A percentile compares a stretch with the other conserved stretches of the same genome.
These are phyloP conservation scores for Fragilariopsis cylindrus DNA, from an alignment of 108 stramenopile species.

Conservation along the genomic window DNA sequence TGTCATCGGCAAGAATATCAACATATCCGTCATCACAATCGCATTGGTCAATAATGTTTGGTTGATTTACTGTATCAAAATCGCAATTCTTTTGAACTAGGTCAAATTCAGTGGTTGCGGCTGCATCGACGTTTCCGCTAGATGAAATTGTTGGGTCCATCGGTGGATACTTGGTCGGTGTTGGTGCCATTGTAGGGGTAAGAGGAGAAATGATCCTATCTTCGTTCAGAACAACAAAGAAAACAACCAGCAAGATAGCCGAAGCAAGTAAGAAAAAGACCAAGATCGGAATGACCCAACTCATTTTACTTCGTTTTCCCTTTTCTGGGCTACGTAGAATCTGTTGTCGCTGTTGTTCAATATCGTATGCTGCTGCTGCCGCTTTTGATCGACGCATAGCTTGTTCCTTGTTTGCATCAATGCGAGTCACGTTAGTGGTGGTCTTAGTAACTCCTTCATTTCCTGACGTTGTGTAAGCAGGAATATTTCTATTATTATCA, in stretches of 20 bases:
- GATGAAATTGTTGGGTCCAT: slow-evolving; percentile 26
- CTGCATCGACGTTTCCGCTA: slow-evolving; percentile 16
- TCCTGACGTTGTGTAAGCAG: not conserved
- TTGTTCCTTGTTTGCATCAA: not conserved
- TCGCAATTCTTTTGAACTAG: slow-evolving; percentile 22
- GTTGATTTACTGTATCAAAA: slow-evolving; percentile 22
- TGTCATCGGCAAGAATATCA: slow-evolving; percentile 26
- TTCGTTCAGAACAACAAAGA: slow-evolving; percentile 28
- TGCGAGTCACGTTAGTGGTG: not conserved
- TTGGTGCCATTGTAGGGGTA: slow-evolving; percentile 18
- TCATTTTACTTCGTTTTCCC: slow-evolving; percentile 22
- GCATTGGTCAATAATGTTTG: slow-evolving; percentile 44
- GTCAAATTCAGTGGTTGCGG: slow-evolving; percentile 28
- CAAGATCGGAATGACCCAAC: slow-evolving; percentile 17
- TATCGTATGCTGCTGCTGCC: slow-evolving; percentile 8
- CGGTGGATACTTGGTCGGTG: slow-evolving; percentile 15
- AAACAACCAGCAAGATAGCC: slow-evolving; percentile 21
- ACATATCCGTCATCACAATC: slow-evolving; percentile 9
- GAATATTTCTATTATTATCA: not conserved
- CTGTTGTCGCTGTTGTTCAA: slow-evolving; percentile 31
- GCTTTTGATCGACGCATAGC: not conserved
- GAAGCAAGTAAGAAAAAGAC: slow-evolving; percentile 11
- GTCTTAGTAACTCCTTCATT: not conserved
- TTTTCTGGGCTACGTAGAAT: slow-evolving; percentile 11
- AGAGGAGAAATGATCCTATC: slow-evolving; percentile 14